These are phyloP conservation scores for Hyphopichia khmerensis DNA, from an alignment of 1,139 yeast species.

Conservation along the genomic window DNA sequence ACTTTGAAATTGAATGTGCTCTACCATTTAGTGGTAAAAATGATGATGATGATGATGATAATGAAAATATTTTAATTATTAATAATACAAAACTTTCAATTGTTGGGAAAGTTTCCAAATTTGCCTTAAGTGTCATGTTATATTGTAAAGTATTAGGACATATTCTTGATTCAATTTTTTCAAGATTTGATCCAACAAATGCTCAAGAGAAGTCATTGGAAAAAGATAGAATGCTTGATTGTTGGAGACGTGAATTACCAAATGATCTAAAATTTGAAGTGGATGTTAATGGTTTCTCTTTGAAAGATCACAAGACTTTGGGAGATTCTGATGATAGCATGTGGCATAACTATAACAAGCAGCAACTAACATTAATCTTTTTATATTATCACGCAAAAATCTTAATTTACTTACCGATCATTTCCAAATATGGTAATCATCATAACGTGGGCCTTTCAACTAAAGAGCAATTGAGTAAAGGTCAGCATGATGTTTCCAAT, in stretches of 20 bases:
- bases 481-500: slow-evolving; percentile 23
- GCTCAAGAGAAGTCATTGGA: slow-evolving; percentile 41
- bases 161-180: slow-evolving; percentile 65
- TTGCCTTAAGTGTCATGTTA: slow-evolving; percentile 64
- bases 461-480: slow-evolving; percentile 35
- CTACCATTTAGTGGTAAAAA: slow-evolving; percentile 68
- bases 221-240: slow-evolving; percentile 70
- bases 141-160: slow-evolving; percentile 73
- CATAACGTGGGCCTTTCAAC: slow-evolving; percentile 45
- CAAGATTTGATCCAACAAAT: slow-evolving; percentile 41
- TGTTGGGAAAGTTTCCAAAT: slow-evolving; percentile 66
- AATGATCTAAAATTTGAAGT: slow-evolving; percentile 60
- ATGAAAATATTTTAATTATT: slow-evolving; percentile 56
- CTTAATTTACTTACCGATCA: slow-evolving; percentile 74
- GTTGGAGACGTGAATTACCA: slow-evolving; percentile 78
- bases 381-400: slow-evolving; percentile 79
- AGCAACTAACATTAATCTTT: slow-evolving; percentile 60
- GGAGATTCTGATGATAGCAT: slow-evolving; percentile 25
- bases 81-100: slow-evolving; percentile 57
- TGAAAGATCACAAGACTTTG: slow-evolving; percentile 35
- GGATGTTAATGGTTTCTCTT: slow-evolving; percentile 59
- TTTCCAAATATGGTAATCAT: slow-evolving; percentile 48
- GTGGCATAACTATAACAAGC: slow-evolving; percentile 39
- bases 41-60: slow-evolving; percentile 43
- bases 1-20: slow-evolving; percentile 83